phyloP scores from a whole-genome alignment of 2,329 filamentous ascomycete species.

The Aspergillus aculeatus region DNA sequence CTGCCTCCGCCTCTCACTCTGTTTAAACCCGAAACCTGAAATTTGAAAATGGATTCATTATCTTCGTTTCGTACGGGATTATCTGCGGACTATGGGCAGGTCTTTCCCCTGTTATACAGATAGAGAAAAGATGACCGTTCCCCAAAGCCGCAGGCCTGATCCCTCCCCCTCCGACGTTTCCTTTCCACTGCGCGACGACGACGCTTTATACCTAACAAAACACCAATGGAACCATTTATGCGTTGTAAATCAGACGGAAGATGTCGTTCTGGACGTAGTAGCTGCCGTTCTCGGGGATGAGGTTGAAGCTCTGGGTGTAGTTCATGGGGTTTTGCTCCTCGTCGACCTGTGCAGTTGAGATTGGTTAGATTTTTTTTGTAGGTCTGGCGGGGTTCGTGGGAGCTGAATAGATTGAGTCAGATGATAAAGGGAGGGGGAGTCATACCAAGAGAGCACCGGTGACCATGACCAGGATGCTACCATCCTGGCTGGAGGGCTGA shows the following conservation, averaged over 20 bases:
- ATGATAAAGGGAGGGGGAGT: not conserved
- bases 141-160: not conserved
- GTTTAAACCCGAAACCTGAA: not conserved
- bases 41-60: conserved; percentile 15
- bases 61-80: conserved; percentile 10
- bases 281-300: conserved; percentile 67
- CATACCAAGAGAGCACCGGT: conserved; percentile 81
- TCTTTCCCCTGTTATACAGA: no score
- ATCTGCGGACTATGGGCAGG: not conserved
- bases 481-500: conserved; percentile 68
- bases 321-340: conserved; percentile 83
- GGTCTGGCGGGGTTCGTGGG: not conserved
- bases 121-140: no score
- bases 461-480: conserved; percentile 80
- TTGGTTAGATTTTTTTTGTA: not conserved
- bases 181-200: no score
- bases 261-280: conserved; percentile 94
- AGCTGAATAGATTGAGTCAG: not conserved
- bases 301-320: conserved; percentile 88
- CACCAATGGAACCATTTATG: not conserved
- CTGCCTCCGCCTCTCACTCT: no score
- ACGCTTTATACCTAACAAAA: not conserved
- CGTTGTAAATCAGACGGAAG: conserved; percentile 78
- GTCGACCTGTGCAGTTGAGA: conserved; percentile 62
- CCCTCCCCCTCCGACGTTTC: not conserved